Conservation (phyloP, 768 basidiomycete genomes). For the Trametes cingulata region DNA sequence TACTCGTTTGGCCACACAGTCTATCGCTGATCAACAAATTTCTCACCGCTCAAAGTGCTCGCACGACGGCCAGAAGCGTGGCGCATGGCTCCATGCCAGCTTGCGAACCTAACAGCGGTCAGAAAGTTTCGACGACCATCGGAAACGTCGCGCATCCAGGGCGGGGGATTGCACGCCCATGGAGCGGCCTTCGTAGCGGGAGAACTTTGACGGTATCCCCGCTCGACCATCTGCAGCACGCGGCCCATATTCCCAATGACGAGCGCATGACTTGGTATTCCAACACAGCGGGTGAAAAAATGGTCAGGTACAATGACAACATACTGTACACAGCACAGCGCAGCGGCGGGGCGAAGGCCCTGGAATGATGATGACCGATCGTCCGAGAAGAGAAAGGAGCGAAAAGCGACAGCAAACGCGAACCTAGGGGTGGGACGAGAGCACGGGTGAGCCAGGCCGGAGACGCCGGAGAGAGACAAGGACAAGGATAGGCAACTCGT, state of each 20-base stretch:
- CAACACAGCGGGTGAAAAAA: not conserved
- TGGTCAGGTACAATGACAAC: slow-evolving; percentile 13
- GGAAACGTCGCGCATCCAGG: not conserved
- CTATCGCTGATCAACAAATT: not conserved
- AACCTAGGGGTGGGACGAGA: not conserved
- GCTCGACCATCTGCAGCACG: not conserved
- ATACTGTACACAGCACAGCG: slow-evolving; percentile 11
- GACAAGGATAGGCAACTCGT: not conserved
- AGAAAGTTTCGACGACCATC: slow-evolving; percentile 4
- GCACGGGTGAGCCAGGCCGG: not conserved
- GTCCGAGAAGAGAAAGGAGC: not conserved
- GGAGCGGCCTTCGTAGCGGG: not conserved
- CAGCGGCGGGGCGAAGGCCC: not conserved
- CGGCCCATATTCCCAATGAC: not conserved
- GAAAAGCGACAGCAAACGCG: not conserved
- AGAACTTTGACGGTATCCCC: not conserved
- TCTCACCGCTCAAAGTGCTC: slow-evolving; percentile 7
- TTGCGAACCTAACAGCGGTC: not conserved
- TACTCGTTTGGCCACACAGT: not conserved
- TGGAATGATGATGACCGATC: not conserved
- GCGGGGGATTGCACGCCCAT: not conserved
- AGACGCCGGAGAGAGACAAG: not conserved
- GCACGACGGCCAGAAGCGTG: not conserved
- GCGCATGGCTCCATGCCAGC: not conserved
- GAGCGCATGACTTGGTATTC: slow-evolving; percentile 5